Evolutionary conservation across 768 basidiomycete genomes (phyloP).

Genomic region (Hypholoma fasciculare): DNA sequence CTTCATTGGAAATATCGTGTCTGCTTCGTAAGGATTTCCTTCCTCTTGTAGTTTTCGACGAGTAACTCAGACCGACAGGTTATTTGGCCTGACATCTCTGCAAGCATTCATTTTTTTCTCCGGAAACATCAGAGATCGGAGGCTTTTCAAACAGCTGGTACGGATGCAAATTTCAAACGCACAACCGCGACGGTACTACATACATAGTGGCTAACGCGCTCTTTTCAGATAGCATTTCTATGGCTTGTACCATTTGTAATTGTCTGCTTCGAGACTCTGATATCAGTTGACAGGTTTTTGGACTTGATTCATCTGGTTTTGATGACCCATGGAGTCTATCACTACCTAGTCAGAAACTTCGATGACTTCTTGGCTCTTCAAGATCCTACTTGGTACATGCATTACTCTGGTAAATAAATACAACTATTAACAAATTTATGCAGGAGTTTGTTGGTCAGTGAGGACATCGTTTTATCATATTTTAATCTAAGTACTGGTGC

Average conservation of each 20-base stretch:
- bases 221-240: slow-evolving; percentile 18
- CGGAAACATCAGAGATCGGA: slow-evolving; percentile 17
- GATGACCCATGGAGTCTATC: slow-evolving; percentile 24
- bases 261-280: neutral
- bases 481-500: neutral
- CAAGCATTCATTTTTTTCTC: slow-evolving; percentile 21
- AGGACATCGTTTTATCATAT: neutral
- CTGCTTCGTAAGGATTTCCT: slow-evolving; percentile 9
- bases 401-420: neutral
- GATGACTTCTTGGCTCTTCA: slow-evolving; percentile 12
- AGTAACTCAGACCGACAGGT: slow-evolving; percentile 5
- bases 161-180: neutral
- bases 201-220: neutral
- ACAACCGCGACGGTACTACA: neutral
- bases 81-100: slow-evolving; percentile 21
- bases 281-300: slow-evolving; percentile 10
- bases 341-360: slow-evolving; percentile 18
- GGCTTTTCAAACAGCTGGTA: slow-evolving; percentile 19
- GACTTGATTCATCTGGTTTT: slow-evolving; percentile 19
- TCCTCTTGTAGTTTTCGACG: neutral
- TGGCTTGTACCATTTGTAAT: slow-evolving; percentile 8
- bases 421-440: neutral
- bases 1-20: slow-evolving; percentile 20
- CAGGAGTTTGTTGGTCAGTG: slow-evolving; percentile 20
- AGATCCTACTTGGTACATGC: slow-evolving; percentile 18